Base-by-base conservation (phyloP, 371 early-diverging fungal species). In the Mycotypha africana region DNA sequence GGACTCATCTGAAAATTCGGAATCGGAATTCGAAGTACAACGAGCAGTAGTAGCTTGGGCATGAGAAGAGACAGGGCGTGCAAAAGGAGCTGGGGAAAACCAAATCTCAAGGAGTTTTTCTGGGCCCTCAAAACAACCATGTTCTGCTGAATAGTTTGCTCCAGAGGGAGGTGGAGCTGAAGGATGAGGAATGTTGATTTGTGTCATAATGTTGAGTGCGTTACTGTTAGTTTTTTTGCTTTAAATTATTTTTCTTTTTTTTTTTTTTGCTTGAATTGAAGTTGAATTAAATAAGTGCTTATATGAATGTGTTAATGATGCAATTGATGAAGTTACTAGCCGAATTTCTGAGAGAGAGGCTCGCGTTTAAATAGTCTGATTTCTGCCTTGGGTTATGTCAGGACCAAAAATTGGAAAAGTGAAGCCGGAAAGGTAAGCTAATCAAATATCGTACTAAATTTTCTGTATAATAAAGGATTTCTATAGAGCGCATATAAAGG, bases 51-150 rank as follows among this genome's bases (percentile, higher is more conserved):
- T 35, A 15, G 35, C 3, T 16, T 23, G 34, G n/a, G n/a, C n/a
- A n/a, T n/a, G n/a, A n/a, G n/a, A n/a, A n/a, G n/a, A n/a, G n/a
- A n/a, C n/a, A n/a, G n/a, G n/a, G 22, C 33, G 43, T 20, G 11
- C 31, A 24, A 40, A 55, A 14, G 73, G 65, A 22, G 70, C 58
- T 20, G 78, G 74, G 10, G 78, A 66, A 65, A 95, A 95, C 95
- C 93, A 95, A 45, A 97, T 82, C 62, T 97, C 97, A 42, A 97
- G 67, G 16, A 97, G 78, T 70, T 95, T 97, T 60, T 95, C 97
- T 45, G 97, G 93, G 22, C 97, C 95, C 65, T 97, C 89, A 55
- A 89, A 89, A 42, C 68, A 70, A 35, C 80, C 81, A 43, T 62
- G 52, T 46, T 67, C 61, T 42, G 65, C 65, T 16, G 72, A 72